Percentiles rank a stretch among this genome's conserved stretches.
phyloP scores from a whole-genome alignment of 371 early-diverging fungal genomes.

The Synchytrium microbalum region DNA sequence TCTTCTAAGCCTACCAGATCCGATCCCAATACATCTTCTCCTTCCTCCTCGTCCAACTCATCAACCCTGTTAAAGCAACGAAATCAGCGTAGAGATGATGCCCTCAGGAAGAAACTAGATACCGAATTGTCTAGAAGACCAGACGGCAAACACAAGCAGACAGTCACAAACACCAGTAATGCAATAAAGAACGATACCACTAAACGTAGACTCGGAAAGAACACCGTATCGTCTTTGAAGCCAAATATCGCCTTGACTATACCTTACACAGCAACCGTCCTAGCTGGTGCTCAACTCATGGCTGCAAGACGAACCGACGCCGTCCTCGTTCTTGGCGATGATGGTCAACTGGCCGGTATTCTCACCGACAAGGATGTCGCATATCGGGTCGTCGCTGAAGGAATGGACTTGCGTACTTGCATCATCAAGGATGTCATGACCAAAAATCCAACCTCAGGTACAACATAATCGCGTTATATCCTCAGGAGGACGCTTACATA shows the following conservation, averaged over 20 bases:
- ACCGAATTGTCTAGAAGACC: constrained; percentile 25
- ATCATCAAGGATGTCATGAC: constrained; percentile 87
- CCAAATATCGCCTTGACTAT: constrained; percentile 86
- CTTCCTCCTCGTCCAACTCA: background rate
- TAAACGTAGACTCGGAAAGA: background rate
- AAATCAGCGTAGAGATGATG: constrained; percentile 33
- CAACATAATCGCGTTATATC: background rate
- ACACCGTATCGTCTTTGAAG: constrained; percentile 80
- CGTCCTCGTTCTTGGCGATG: constrained; percentile 78
- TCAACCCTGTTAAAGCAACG: constrained; percentile 14
- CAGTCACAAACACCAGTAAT: background rate
- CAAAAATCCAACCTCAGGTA: constrained; percentile 57
- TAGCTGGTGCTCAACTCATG: constrained; percentile 93
- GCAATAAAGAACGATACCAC: background rate
- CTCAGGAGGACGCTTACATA: too few species aligned
- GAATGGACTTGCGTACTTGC: constrained; percentile 65
- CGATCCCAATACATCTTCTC: too few species aligned
- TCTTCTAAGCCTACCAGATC: too few species aligned
- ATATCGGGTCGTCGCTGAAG: constrained; percentile 80
- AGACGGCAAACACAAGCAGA: background rate
- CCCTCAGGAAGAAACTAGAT: constrained; percentile 34
- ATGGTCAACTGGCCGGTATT: constrained; percentile 86
- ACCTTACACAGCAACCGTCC: constrained; percentile 74
- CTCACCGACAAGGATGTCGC: constrained; percentile 86
- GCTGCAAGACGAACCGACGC: constrained; percentile 97